Evolutionary conservation across 305 asterid species (phyloP).

Genomic region (Withania somnifera): DNA sequence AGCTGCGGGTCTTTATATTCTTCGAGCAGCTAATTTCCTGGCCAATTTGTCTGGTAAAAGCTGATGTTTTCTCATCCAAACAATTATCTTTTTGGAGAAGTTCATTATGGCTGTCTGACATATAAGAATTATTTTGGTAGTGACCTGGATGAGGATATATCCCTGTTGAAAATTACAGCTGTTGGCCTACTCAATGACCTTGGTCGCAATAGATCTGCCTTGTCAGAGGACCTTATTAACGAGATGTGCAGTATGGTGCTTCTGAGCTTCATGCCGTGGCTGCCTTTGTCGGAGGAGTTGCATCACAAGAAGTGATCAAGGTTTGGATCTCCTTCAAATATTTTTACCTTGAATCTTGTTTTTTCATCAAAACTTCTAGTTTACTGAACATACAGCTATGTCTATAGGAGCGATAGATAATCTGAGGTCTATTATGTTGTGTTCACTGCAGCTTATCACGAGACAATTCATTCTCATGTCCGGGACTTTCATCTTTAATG

Average conservation of each 20-base stretch:
- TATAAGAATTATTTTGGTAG: constrained; percentile 24
- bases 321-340: constrained; percentile 20
- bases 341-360: neutral
- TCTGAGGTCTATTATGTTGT: neutral
- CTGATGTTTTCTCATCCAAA: constrained; percentile 1
- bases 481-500: constrained; percentile 83
- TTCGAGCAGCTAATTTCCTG: constrained; percentile 85
- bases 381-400: neutral
- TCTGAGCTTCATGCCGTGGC: constrained; percentile 95
- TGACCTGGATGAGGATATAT: constrained; percentile 91
- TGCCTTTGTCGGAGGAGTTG: constrained; percentile 82
- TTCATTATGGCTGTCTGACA: neutral
- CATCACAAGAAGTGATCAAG: constrained; percentile 97
- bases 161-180: constrained; percentile 74
- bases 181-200: constrained; percentile 61
- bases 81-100: neutral
- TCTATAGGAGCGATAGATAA: neutral
- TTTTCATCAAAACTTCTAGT: neutral
- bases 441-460: constrained; percentile 62
- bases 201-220: constrained; percentile 75
- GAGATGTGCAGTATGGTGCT: constrained; percentile 96
- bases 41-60: constrained; percentile 82
- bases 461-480: constrained; percentile 83
- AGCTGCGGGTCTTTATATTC: constrained; percentile 78
- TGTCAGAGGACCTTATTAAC: constrained; percentile 79